These are phyloP conservation scores for Dryadomyces quercivorus DNA, from an alignment of 2,329 filamentous ascomycete species.

Conservation along the genomic window DNA sequence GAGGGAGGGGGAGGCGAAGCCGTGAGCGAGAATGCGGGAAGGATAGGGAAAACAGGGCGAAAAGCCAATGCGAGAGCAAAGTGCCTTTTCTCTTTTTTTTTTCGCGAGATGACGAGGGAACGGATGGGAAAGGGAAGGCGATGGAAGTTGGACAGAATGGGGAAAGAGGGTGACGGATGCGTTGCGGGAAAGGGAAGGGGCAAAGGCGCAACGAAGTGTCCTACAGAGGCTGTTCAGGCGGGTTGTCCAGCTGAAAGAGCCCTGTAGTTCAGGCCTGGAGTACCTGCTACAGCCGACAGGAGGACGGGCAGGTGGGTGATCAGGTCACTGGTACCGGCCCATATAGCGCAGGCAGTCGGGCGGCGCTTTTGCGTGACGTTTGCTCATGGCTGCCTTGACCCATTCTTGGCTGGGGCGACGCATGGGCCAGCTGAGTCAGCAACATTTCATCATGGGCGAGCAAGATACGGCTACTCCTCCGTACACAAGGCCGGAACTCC, in stretches of 20 bases:
- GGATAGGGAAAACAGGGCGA: neutral
- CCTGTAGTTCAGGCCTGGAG: neutral
- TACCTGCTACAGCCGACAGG: neutral
- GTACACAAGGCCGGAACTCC: too few species aligned
- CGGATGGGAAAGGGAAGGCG: neutral
- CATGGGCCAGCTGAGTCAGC: neutral
- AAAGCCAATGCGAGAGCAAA: neutral
- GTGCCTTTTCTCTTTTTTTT: neutral
- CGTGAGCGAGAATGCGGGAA: neutral
- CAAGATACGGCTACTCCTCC: too few species aligned
- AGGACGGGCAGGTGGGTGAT: too few species aligned
- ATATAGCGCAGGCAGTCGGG: neutral
- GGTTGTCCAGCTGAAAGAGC: neutral
- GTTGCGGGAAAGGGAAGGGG: neutral
- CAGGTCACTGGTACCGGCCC: neutral
- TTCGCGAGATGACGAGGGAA: neutral
- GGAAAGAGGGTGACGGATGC: neutral
- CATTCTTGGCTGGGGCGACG: constrained; percentile 3
- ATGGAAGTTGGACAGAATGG: neutral
- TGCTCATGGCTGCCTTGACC: constrained; percentile 12
- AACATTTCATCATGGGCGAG: neutral
- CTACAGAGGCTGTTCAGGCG: neutral
- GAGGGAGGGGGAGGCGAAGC: neutral
- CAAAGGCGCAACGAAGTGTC: neutral
- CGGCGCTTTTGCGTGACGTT: constrained; percentile 10